These are phyloP conservation scores for Alternaria ethzedia DNA, from an alignment of 2,329 filamentous ascomycete species.

Conservation along the genomic window DNA sequence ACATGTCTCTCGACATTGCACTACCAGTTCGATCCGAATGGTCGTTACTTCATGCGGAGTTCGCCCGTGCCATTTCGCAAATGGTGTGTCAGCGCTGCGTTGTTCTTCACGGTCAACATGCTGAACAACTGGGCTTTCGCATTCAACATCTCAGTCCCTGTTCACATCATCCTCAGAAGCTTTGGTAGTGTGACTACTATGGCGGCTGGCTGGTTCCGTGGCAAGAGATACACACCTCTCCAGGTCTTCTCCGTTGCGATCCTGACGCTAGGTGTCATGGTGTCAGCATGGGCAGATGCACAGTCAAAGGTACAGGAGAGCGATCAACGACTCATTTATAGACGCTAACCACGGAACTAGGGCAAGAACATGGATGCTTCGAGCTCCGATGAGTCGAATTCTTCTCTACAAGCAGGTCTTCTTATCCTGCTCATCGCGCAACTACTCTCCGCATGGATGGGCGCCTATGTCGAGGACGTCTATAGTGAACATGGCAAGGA, in stretches of 20 bases:
- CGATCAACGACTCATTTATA: neutral
- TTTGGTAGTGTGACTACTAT: slow-evolving; percentile 97
- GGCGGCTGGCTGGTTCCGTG: slow-evolving; percentile 83
- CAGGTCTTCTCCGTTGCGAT: slow-evolving; percentile 84
- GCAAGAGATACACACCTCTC: slow-evolving; percentile 80
- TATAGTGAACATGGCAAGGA: slow-evolving; percentile 85
- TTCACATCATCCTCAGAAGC: slow-evolving; percentile 95
- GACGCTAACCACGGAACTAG: slow-evolving; percentile 37
- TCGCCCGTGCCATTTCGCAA: slow-evolving; percentile 82
- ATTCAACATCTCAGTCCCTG: slow-evolving; percentile 93
- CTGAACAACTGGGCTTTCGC: slow-evolving; percentile 98
- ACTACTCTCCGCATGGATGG: slow-evolving; percentile 90
- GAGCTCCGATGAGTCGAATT: slow-evolving; percentile 45
- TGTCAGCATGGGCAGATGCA: slow-evolving; percentile 89
- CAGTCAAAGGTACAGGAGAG: slow-evolving; percentile 71
- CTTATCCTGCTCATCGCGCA: slow-evolving; percentile 86
- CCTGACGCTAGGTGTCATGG: slow-evolving; percentile 83
- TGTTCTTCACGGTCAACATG: slow-evolving; percentile 94
- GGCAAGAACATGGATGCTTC: slow-evolving; percentile 53
- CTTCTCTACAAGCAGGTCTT: slow-evolving; percentile 72
- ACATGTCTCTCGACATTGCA: slow-evolving; percentile 68
- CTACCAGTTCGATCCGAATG: slow-evolving; percentile 57
- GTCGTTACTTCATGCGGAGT: slow-evolving; percentile 74
- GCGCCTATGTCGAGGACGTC: slow-evolving; percentile 89
- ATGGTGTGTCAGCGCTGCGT: slow-evolving; percentile 85